Evolutionary conservation across 805 yeast genomes (phyloP), one percentile per base, ranked within the genome.

Genomic region (Starmerella bombi): DNA sequence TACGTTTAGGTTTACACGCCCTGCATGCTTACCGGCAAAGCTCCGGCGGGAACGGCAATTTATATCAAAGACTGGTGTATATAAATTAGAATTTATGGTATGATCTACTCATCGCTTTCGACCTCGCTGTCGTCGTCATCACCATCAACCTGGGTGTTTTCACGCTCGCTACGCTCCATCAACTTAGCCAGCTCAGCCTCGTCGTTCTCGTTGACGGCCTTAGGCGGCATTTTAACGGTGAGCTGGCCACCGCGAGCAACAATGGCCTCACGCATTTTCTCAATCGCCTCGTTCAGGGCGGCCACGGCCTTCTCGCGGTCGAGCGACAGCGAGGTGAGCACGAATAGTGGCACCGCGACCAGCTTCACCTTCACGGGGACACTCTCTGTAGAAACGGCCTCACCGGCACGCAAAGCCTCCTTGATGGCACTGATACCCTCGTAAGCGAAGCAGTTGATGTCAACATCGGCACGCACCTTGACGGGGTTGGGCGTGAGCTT

Each of bases 361-460:
- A 91, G 73, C 65, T 85, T 84, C 54, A 85, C 94, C 63, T 83
- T 86, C 55, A 91, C 80, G 58, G 83, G 86, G 69, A 81, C 76
- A 44, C 75, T 76, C 54, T 84, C 95, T 30, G 85, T 80, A 50
- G 88, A 73, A 37, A 80, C 64, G 7, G 68, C 73, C 67, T 88
- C 97, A 41, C 94, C 97, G 19, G 86, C 80, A 50, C 71, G 68
- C 50, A 91, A 72, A 19, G 98, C 94, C 43, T 70, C 70, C 64
- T 86, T 88, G 59, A 91, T 86, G 50, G 98, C 98, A 60, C 86
- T 94, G 52, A 91, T 84, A 61, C 98, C 98, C 63, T 91, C 97
- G 63, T 91, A 91, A 46, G 86, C 72, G 67, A 88, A 91, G 62
- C 98, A 91, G 12, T 96, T 84, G 33, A 91, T 96, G 64, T 88